Base-by-base conservation (phyloP, 768 basidiomycete species). In the Suillus paluster region DNA sequence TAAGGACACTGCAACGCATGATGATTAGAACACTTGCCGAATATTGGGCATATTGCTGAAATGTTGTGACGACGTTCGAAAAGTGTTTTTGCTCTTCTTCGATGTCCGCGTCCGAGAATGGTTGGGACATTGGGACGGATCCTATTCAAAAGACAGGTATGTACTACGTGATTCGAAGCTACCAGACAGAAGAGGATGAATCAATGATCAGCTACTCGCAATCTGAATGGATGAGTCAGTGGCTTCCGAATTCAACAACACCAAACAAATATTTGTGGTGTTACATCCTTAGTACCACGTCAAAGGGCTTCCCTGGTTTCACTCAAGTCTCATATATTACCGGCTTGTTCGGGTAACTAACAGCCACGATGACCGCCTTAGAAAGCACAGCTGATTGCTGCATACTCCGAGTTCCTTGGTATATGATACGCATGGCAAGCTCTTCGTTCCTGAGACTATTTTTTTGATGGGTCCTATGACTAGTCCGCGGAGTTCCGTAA, bases 11-110 rank as follows among this genome's bases (percentile, higher is more conserved):
- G 33, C 23, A 46, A 14, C 17, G n/a, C 75, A 38, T 45, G 21
- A 63, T 46, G 23, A 58, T 33, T 68, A 83, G 64, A 72, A 92
- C 91, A 54, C 53, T 9, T 38, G 23, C 72, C 69, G 91, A 86
- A 71, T 93, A 88, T 53, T 83, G 83, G 14, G 85, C 86, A 68
- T 97, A 96, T 58, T 88, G 84, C 63, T 83, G 79, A 71, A 94
- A 95, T 0, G 92, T 87, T 1, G 82, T 73, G 25, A 95, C 80
- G 42, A 96, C 91, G 68, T 90, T 87, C 6, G 84, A 76, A 71
- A 95, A 94, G 66, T 93, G 89, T 19, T 77, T 75, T 66, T 86
- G 81, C 72, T 95, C 93, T 74, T 86, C 84, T 38, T 75, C 71
- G 4, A 78, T 80, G 59, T 72, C 76, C 42, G 72, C 61, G 25